Percentiles rank a stretch among this genome's conserved stretches.
phyloP scores from a whole-genome alignment of 371 early-diverging fungal genomes.

The Capillidium heterosporum region DNA sequence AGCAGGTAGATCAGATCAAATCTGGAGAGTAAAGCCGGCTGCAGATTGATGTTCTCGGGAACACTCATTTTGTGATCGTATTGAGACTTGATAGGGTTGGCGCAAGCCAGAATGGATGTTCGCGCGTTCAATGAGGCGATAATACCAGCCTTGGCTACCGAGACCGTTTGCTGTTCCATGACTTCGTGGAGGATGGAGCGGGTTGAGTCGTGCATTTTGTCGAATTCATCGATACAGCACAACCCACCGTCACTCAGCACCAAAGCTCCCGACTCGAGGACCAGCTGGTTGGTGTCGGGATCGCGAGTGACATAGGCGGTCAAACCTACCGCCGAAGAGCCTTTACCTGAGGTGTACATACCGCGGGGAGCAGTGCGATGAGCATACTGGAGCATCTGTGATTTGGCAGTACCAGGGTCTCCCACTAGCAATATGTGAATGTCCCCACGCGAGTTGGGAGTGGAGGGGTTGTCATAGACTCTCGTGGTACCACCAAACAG shows the following conservation, averaged over 20 bases:
- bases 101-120: slow-evolving; percentile 94
- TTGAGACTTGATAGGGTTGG: slow-evolving; percentile 93
- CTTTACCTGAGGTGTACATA: slow-evolving; percentile 98
- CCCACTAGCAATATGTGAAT: slow-evolving; percentile 97
- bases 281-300: slow-evolving; percentile 90
- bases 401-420: slow-evolving; percentile 98
- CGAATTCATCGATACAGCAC: slow-evolving; percentile 99
- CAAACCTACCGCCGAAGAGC: slow-evolving; percentile 97
- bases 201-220: slow-evolving; percentile 95
- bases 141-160: slow-evolving; percentile 99
- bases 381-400: slow-evolving; percentile 90
- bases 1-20: slow-evolving; percentile 95
- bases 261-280: slow-evolving; percentile 98
- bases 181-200: slow-evolving; percentile 97
- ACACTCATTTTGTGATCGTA: slow-evolving; percentile 78
- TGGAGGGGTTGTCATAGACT: slow-evolving; percentile 34
- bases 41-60: slow-evolving; percentile 92
- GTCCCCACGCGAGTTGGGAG: slow-evolving; percentile 75
- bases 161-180: slow-evolving; percentile 99
- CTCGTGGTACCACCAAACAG: slow-evolving; percentile 96
- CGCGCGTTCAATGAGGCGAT: slow-evolving; percentile 98
- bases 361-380: slow-evolving; percentile 95
- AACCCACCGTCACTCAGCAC: slow-evolving; percentile 97
- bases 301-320: slow-evolving; percentile 98
- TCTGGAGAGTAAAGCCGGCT: slow-evolving; percentile 87